Evolutionary conservation across 2,329 filamentous ascomycete genomes (phyloP).

Genomic region (Aspergillus transmontanensis): DNA sequence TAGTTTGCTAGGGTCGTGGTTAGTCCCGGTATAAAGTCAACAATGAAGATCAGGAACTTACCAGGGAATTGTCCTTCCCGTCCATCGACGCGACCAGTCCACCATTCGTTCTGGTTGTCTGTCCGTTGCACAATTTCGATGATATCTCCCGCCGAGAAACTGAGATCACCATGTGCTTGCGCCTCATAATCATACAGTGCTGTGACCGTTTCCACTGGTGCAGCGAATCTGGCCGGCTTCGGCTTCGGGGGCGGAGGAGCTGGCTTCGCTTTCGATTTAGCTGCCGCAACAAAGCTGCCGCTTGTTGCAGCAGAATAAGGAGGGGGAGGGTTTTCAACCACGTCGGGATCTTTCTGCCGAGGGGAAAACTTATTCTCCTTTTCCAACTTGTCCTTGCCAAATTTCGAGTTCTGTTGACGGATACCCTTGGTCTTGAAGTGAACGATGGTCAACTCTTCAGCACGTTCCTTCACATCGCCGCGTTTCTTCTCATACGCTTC

Average conservation of each 20-base stretch:
- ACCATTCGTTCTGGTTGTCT: conserved; percentile 96
- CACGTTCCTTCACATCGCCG: conserved; percentile 81
- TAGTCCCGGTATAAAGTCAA: conserved; percentile 6
- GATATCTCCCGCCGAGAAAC: conserved; percentile 81
- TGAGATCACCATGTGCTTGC: conserved; percentile 90
- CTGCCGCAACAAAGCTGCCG: conserved; percentile 52
- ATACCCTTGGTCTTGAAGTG: conserved; percentile 89
- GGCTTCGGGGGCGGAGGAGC: conserved; percentile 73
- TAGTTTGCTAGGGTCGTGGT: conserved; percentile 37
- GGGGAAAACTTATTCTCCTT: conserved; percentile 40
- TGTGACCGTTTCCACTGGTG: conserved; percentile 76
- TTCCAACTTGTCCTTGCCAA: conserved; percentile 39
- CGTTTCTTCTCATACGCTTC: conserved; percentile 89
- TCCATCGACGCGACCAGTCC: conserved; percentile 79
- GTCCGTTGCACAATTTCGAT: conserved; percentile 87
- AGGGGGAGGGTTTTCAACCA: conserved; percentile 66
- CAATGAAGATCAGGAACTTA: conserved; percentile 48
- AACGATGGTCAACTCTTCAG: conserved; percentile 82
- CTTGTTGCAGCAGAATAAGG: conserved; percentile 63
- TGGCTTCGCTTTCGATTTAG: conserved; percentile 72
- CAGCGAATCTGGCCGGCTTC: conserved; percentile 76
- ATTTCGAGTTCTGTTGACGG: conserved; percentile 35
- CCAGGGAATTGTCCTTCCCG: conserved; percentile 93
- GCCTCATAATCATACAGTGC: conserved; percentile 96
- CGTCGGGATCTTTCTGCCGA: conserved; percentile 44